Evolutionary conservation across 306 rosid species (phyloP), one percentile per base, ranked within the genome.

Genomic region (Cucurbita ficifolia): DNA sequence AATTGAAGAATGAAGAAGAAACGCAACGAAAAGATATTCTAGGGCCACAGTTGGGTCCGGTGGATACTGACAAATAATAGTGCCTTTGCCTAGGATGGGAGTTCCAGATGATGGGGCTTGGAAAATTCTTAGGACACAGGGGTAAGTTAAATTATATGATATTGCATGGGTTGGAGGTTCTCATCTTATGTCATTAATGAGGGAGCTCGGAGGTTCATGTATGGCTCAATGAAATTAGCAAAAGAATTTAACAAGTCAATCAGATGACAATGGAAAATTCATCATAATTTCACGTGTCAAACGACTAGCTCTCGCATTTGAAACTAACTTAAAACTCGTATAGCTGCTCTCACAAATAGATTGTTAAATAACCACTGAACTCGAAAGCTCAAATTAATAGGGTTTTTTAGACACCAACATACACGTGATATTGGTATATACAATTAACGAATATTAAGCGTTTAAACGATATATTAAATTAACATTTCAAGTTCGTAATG

Each of bases 31-130:
- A 52, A 91, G 82, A 82, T 70, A 86, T 24, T 92, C 97, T 79
- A 84, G 79, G 10, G 52, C 83, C 58, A 88, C 89, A 0, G 90
- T 83, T 50, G 88, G 96, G 81, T 84, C 88, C 0, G 79, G 17
- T 3, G 92, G 91, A 53, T 81, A 91, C 63, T 83, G 79, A 86
- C 96, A 91, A 61, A 75, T 83, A 1, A 88, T 80, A 57, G 84
- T 84, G 64, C 75, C 85, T 24, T 48, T 73, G 49, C 79, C 70
- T 21, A 57, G 33, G 69, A 84, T 58, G 35, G 90, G 80, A 22
- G 79, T 84, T 69, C 97, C 97, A 52, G 90, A 45, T 21, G 85
- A n/a, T n/a, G n/a, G n/a, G n/a, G n/a, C n/a, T n/a, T n/a, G n/a
- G 5, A 18, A 40, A 10, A 38, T 40, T n/a, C 3, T 40, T 10